Base-by-base conservation (phyloP, 2,329 filamentous ascomycete genomes). In the Kalmusia sp. region DNA sequence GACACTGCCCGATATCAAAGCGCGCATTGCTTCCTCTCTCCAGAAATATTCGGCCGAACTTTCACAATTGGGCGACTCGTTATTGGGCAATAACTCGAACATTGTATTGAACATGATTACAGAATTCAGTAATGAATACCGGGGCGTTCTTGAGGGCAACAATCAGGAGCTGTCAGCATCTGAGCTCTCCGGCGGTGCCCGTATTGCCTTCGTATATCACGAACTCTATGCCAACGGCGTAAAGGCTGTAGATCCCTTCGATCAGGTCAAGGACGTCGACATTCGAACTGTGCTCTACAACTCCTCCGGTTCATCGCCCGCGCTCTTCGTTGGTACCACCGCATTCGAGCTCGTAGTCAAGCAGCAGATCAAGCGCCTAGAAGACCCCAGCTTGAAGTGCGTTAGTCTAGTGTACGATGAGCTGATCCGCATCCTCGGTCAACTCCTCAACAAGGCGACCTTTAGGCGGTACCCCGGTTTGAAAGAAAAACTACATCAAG, bases 331-430 rank as follows among this genome's bases (percentile, higher is more conserved):
- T 25, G 95, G 95, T 51, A 98, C 95, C 6, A 96, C 91, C 6
- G 95, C 95, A n/a, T 99, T 99, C 68, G 95, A 99, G 77, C 82
- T 97, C 62, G 97, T 99, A 65, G 93, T 98, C 63, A 99, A 98
- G 84, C 92, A 97, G 75, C 93, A 99, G 76, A 99, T 99, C 78
- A 96, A 91, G 84, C 87, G 95, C 51, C 77, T 99, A 47, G 95
- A 99, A 77, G 95, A 99, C 57, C 96, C 95, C 33, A 96, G 92
- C 74, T 79, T 97, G 76, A 99, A 97, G 82, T 99, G 95, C 82
- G 93, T 96, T 33, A 96, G 92, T 47, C 83, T 99, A 48, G 93
- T 99, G 33, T 99, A 97, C 70, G 95, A 99, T 72, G 95, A 99
- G 80, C 79, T 99, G 68, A 93, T 99, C 59, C 91, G 95, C 58